Conservation (phyloP, 2,329 filamentous ascomycete species). For the Alternaria arborescens region DNA sequence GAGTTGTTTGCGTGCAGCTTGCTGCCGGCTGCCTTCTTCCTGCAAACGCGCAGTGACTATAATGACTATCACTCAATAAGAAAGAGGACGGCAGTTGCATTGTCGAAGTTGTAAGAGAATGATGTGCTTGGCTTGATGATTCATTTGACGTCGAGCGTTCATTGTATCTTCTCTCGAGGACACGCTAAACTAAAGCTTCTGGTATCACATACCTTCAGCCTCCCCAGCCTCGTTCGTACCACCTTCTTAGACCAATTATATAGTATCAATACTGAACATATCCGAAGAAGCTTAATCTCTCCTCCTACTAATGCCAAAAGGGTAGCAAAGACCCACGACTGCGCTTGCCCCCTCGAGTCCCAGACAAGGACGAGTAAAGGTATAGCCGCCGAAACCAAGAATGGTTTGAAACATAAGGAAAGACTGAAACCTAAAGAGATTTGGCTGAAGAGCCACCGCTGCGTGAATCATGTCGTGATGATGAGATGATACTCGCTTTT, state of each 20-base stretch:
- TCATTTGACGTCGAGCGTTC: conserved; percentile 2
- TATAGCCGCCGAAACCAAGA: conserved; percentile 46
- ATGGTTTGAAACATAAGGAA: conserved; percentile 33
- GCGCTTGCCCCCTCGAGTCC: conserved; percentile 40
- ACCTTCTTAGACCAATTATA: conserved; percentile 26
- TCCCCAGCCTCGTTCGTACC: conserved; percentile 3
- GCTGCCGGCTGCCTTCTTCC: neutral
- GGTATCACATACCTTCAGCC: conserved; percentile 20
- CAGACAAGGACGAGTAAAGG: conserved; percentile 33
- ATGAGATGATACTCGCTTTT: conserved; percentile 34
- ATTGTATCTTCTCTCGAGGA: conserved; percentile 9
- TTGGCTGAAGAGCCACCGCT: conserved; percentile 47
- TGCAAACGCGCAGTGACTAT: neutral
- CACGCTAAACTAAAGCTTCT: conserved; percentile 11
- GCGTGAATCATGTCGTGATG: conserved; percentile 35
- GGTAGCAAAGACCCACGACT: conserved; percentile 37
- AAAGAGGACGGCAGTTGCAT: neutral
- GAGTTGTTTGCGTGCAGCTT: neutral
- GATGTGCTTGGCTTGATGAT: conserved; percentile 10
- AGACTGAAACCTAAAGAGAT: conserved; percentile 23
- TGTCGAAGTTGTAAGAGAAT: neutral
- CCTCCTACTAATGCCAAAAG: conserved; percentile 10
- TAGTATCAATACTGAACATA: conserved; percentile 32
- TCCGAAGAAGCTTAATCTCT: conserved; percentile 18
- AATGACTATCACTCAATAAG: neutral